phyloP scores from a whole-genome alignment of 768 basidiomycete species.

The Polyporus arcularius region DNA sequence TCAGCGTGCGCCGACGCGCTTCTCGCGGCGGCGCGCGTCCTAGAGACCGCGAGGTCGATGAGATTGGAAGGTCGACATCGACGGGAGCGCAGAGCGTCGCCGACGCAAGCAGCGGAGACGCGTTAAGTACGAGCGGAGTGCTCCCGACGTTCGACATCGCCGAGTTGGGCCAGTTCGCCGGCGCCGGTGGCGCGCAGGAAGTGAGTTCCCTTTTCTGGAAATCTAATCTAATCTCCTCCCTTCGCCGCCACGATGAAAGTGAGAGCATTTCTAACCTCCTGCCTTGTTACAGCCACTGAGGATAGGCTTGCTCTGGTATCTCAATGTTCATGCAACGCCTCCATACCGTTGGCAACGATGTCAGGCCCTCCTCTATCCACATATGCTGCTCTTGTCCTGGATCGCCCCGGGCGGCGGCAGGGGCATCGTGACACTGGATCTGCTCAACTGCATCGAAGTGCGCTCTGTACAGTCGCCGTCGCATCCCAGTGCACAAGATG shows the following conservation, averaged over 20 bases:
- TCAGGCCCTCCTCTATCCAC: conserved; percentile 80
- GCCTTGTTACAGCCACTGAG: conserved; percentile 67
- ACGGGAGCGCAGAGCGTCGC: conserved; percentile 1
- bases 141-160: conserved; percentile 49
- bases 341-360: conserved; percentile 83
- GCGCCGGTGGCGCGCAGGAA: conserved; percentile 42
- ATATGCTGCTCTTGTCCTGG: conserved; percentile 86
- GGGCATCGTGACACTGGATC: conserved; percentile 83
- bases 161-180: conserved; percentile 45
- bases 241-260: conserved; percentile 7
- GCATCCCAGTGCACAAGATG: conserved; percentile 79
- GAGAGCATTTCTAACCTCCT: conserved; percentile 8
- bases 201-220: conserved; percentile 33
- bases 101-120: conserved; percentile 30
- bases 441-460: conserved; percentile 85
- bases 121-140: conserved; percentile 32
- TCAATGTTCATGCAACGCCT: conserved; percentile 84
- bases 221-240: conserved; percentile 11
- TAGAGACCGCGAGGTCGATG: conserved; percentile 18
- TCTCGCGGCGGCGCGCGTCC: conserved; percentile 35
- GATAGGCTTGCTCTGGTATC: conserved; percentile 86
- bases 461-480: conserved; percentile 80
- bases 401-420: conserved; percentile 79
- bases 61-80: conserved; percentile 8
- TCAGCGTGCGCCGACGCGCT: conserved; percentile 50